Evolutionary conservation across 208 protist species (phyloP), one percentile per base, ranked within the genome.

Genomic region (Trypanosoma vivax): DNA sequence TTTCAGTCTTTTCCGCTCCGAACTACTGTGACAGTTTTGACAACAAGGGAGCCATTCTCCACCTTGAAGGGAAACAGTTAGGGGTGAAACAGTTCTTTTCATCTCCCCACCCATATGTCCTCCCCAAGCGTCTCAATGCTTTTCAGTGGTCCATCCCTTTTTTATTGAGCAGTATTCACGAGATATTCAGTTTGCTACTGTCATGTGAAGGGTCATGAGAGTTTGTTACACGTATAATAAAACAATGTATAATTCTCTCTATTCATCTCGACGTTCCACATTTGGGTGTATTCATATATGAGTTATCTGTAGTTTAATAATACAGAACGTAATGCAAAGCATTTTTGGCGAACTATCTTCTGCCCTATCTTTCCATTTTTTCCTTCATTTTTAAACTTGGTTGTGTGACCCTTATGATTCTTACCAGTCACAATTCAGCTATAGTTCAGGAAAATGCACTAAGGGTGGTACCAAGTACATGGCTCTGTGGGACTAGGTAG

Each of bases 1-100:
- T 99, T 30, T 98, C 95, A 11, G 73, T 99, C 14, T 99, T 99
- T 60, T 98, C 95, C 25, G 95, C 96, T 4, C 97, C 97, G 1
- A 99, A 99, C 68, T 99, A 98, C 61, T 95, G 97, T 37, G 97
- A 98, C 65, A 86, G 84, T 3, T 98, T 98, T 56, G 85, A 94
- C 27, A 99, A 99, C 76, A 99, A 98, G 64, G 97, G 84, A 6
- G 94, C 94, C 5, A 70, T 97, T n/a, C 41, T 98, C 33, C 37
- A 58, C 11, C 48, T 92, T 41, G 64, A 75, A 14, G 60, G 69
- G 40, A 93, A 95, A 29, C 61, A 94, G 10, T 69, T 98, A 60
- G 90, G 93, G 29, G 96, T 98, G 47, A 84, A 90, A 63, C 79
- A 92, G 46, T 83, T 88, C 40, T 82, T 65, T 54, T 63, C 65